These are phyloP conservation scores for Alternaria viburni DNA, from an alignment of 2,329 filamentous ascomycete genomes.

Conservation along the genomic window DNA sequence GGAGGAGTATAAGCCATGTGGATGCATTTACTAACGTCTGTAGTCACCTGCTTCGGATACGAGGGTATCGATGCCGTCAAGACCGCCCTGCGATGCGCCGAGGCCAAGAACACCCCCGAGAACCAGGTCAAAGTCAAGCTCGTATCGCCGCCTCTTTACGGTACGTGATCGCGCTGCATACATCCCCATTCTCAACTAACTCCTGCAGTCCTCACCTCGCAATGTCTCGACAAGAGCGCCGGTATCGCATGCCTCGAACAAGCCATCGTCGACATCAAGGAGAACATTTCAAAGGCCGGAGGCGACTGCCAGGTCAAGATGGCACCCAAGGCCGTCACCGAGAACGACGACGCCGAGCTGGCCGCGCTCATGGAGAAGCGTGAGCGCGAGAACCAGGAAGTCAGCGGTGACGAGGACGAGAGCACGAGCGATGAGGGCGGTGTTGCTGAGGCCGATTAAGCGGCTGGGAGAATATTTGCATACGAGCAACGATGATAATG, in stretches of 20 bases:
- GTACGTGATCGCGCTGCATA: constrained; percentile 19
- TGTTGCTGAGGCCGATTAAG: constrained; percentile 46
- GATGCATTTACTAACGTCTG: constrained; percentile 13
- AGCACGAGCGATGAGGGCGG: constrained; percentile 91
- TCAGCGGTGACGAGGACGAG: constrained; percentile 95
- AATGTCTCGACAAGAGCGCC: constrained; percentile 88
- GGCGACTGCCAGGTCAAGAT: constrained; percentile 92
- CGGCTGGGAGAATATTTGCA: constrained; percentile 10
- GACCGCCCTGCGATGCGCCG: constrained; percentile 85
- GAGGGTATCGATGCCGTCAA: constrained; percentile 99
- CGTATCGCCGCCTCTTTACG: constrained; percentile 93
- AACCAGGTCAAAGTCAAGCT: constrained; percentile 98
- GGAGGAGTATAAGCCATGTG: constrained; percentile 65
- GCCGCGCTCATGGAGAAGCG: constrained; percentile 99
- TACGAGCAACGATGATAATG: constrained; percentile 20
- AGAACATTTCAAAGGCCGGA: constrained; percentile 77
- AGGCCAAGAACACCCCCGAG: constrained; percentile 89
- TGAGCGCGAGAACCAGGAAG: constrained; percentile 95
- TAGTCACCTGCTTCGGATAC: constrained; percentile 68
- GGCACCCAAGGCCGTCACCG: constrained; percentile 98
- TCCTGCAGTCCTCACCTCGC: constrained; percentile 78
- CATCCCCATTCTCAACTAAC: constrained; percentile 17
- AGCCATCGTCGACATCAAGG: constrained; percentile 85
- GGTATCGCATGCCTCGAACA: constrained; percentile 86
- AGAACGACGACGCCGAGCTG: constrained; percentile 96